phyloP scores from a whole-genome alignment of 2,329 filamentous ascomycete genomes.

The Calonectria naviculata region DNA sequence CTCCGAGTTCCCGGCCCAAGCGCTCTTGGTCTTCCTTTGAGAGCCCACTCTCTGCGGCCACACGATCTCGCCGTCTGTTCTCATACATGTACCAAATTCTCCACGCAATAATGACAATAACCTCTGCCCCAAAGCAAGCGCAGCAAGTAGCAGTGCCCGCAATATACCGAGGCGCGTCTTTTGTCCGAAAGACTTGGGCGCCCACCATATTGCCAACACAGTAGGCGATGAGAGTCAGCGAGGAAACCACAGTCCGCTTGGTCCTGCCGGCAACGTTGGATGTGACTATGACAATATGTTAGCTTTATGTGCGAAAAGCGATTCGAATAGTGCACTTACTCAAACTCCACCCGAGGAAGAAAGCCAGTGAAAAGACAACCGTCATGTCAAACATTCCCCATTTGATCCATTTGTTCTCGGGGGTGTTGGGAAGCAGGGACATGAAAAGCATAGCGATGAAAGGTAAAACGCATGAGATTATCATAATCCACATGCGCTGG shows the following conservation, averaged over 20 bases:
- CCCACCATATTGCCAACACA: slow-evolving; percentile 1
- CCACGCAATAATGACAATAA: neutral
- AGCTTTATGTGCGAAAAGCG: neutral
- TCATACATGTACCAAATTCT: slow-evolving; percentile 4
- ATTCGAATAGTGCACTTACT: neutral
- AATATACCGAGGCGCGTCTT: neutral
- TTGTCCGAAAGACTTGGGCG: neutral
- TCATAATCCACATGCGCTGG: neutral
- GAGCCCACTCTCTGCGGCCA: neutral
- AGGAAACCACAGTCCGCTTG: neutral
- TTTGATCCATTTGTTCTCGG: neutral
- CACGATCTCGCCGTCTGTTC: neutral
- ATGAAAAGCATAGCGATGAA: slow-evolving; percentile 1
- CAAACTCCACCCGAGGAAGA: neutral
- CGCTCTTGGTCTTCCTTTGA: neutral
- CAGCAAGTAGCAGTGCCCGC: neutral
- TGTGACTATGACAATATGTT: neutral
- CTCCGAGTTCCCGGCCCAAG: neutral
- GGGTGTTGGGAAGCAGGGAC: neutral
- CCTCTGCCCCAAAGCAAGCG: neutral
- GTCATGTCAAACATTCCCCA: slow-evolving; percentile 8
- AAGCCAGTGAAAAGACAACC: neutral
- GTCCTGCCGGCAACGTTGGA: neutral
- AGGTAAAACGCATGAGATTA: neutral
- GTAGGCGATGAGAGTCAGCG: neutral